Conservation (phyloP, 441 rosid genomes). For the Corymbia citriodora region DNA sequence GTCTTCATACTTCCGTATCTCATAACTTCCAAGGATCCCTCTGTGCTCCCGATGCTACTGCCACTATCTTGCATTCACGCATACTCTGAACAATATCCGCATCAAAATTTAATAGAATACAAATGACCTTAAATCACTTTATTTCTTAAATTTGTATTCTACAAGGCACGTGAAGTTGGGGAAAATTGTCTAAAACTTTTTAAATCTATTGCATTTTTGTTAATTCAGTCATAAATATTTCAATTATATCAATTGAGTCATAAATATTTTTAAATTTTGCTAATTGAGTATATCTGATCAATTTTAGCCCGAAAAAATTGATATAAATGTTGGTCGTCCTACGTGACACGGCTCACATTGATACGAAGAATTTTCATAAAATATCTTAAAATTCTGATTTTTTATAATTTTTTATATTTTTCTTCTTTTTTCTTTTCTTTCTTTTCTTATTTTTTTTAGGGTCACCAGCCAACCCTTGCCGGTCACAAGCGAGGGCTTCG, state of each 20-base stretch:
- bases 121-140: background rate
- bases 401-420: too few species aligned
- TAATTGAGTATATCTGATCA: rapidly evolving
- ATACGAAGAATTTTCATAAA: too few species aligned
- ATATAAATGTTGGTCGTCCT: rapidly evolving
- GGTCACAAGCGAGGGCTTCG: background rate
- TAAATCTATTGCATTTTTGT: too few species aligned
- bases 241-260: too few species aligned
- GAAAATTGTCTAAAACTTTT: background rate
- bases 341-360: rapidly evolving
- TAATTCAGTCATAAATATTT: background rate
- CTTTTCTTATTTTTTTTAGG: background rate
- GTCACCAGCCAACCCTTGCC: rapidly evolving
- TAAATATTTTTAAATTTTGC: background rate
- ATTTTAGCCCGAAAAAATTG: too few species aligned
- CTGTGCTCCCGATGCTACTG: background rate
- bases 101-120: background rate
- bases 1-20: background rate
- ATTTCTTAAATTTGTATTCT: background rate
- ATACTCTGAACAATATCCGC: background rate
- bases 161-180: background rate
- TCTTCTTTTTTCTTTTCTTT: too few species aligned
- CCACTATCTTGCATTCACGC: background rate
- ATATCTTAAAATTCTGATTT: too few species aligned
- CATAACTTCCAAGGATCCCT: background rate